Conservation (phyloP, 495 filamentous ascomycete genomes). For the Arthonia radiata region DNA sequence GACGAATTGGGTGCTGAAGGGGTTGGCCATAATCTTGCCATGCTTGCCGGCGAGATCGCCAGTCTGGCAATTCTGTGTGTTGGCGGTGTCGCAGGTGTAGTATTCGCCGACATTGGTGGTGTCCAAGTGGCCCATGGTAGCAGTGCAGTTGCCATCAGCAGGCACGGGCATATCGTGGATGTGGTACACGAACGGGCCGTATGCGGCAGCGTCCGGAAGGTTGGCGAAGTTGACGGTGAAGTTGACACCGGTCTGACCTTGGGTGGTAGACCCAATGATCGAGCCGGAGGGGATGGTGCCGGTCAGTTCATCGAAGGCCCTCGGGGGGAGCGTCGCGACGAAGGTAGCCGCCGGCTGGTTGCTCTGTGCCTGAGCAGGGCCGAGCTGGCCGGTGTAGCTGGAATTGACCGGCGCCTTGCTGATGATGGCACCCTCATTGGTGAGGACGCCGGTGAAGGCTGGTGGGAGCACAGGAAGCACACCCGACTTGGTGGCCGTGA, state of each 20-base stretch:
- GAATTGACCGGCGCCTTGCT: conserved; percentile 1
- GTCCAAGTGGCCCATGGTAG: conserved; percentile 41
- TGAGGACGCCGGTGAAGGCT: conserved; percentile 1
- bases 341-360: conserved; percentile 3
- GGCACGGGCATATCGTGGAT: conserved; percentile 55
- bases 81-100: conserved; percentile 32
- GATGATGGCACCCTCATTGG: conserved; percentile 5
- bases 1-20: conserved; percentile 15
- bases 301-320: not conserved
- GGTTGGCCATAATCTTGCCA: conserved; percentile 29
- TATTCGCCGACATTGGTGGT: conserved; percentile 39
- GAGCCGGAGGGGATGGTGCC: conserved; percentile 29
- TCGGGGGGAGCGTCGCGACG: conserved; percentile 1
- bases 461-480: not conserved
- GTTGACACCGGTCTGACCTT: conserved; percentile 35
- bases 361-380: conserved; percentile 2
- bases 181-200: conserved; percentile 66
- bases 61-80: conserved; percentile 50
- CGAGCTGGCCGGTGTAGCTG: conserved; percentile 5
- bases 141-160: conserved; percentile 52
- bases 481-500: not conserved
- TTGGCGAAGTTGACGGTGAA: conserved; percentile 37
- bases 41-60: conserved; percentile 73
- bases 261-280: conserved; percentile 27
- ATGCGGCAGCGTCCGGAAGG: conserved; percentile 28